phyloP scores from a whole-genome alignment of 1,284 basidiomycete genomes.

The Phellinidium pouzarii region DNA sequence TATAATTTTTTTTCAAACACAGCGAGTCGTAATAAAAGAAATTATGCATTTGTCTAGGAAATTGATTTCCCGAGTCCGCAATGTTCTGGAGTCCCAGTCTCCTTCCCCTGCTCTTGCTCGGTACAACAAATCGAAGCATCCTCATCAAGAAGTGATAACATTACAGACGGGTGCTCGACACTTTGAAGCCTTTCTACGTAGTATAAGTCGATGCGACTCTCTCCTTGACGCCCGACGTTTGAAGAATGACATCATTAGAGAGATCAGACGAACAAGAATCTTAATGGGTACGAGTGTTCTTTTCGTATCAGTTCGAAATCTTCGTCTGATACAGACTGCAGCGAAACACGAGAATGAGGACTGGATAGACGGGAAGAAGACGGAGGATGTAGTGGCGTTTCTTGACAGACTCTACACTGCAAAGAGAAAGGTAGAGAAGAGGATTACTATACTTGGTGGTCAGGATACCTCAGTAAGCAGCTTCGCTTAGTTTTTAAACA shows the following conservation, averaged over 20 bases:
- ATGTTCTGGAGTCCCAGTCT: conserved; percentile 75
- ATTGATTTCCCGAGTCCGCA: conserved; percentile 77
- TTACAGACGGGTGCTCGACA: conserved; percentile 72
- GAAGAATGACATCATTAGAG: conserved; percentile 84
- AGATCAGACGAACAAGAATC: conserved; percentile 74
- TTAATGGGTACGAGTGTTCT: conserved; percentile 47
- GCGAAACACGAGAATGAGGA: conserved; percentile 80
- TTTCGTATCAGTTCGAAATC: background rate
- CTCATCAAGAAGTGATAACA: conserved; percentile 60
- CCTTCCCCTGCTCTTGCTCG: conserved; percentile 41
- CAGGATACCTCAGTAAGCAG: conserved; percentile 50
- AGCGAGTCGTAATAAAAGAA: background rate
- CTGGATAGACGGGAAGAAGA: conserved; percentile 76
- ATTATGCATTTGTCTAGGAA: conserved; percentile 40
- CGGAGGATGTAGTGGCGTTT: conserved; percentile 80
- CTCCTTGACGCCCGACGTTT: conserved; percentile 84
- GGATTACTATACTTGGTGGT: conserved; percentile 75
- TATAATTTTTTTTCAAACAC: background rate
- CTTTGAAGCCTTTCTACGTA: conserved; percentile 85
- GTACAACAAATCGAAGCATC: conserved; percentile 31
- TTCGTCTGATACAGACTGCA: conserved; percentile 26
- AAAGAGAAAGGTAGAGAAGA: conserved; percentile 77
- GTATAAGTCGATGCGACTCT: conserved; percentile 76
- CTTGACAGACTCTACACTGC: conserved; percentile 85
- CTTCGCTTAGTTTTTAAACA: conserved; percentile 3